These are phyloP conservation scores for Sarocladium strictum DNA, from an alignment of 2,329 filamentous ascomycete genomes.

Conservation along the genomic window DNA sequence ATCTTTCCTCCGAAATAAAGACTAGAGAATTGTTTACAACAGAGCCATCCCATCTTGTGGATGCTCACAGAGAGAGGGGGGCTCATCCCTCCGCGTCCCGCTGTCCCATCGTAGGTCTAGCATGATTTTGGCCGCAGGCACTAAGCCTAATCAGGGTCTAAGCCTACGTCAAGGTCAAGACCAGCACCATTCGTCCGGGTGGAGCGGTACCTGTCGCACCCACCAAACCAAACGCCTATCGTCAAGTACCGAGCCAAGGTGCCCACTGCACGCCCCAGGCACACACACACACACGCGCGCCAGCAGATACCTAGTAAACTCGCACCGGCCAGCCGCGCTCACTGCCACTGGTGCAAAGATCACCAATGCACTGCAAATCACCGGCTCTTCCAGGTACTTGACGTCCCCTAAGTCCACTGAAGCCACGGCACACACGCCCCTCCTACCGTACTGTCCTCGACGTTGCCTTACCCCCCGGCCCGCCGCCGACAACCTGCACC, in stretches of 20 bases:
- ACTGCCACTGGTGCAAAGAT: not conserved
- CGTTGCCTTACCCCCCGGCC: conserved; percentile 3
- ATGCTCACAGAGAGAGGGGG: not conserved
- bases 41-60: not conserved
- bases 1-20: not conserved
- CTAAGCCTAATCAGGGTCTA: not conserved
- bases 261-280: conserved; percentile 4
- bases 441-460: not conserved
- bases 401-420: not conserved
- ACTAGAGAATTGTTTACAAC: not conserved
- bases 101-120: conserved; percentile 4
- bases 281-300: not conserved
- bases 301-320: too few relatives aligned
- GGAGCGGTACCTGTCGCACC: not conserved
- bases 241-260: not conserved
- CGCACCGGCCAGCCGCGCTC: too few relatives aligned
- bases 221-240: not conserved
- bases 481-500: conserved; percentile 3
- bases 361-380: conserved; percentile 3
- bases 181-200: not conserved
- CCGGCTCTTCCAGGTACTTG: not conserved
- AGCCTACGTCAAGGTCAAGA: conserved; percentile 1
- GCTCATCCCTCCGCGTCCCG: not conserved
- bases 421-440: not conserved
- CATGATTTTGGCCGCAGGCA: not conserved